Base-by-base conservation (phyloP, 2,329 filamentous ascomycete genomes). In the Periconia macrospinosa region DNA sequence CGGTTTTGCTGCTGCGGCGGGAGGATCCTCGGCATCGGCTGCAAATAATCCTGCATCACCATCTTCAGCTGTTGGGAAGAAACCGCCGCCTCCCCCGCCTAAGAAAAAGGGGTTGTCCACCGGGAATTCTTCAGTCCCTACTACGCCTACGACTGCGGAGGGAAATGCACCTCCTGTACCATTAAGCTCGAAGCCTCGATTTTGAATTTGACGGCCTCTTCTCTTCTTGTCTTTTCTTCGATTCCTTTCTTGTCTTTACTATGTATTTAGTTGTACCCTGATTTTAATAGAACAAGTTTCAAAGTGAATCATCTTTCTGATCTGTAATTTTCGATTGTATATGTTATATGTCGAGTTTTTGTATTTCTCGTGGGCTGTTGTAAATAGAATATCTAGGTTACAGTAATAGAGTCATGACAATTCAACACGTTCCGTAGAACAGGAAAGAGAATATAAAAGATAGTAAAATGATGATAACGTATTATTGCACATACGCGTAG, bases 1-100 rank as follows among this genome's bases (percentile, higher is more conserved):
- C 57, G 76, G 72, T n/a, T 76, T 68, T 18, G 60, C 62, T 30
- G 66, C n/a, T n/a, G n/a, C n/a, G n/a, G n/a, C n/a, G n/a, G n/a
- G 67, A 27, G 47, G 54, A 37, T 49, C 56, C 8, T 52, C 62
- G 13, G 60, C 60, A 35, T 52, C 66, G 45, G 41, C 65, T 14
- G 53, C 67, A 14, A 58, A 67, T 33, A 57, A 62, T 42, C 59
- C 58, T 40, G 55, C 69, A 53, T 68, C 62, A 52, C 73, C 65
- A 10, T 62, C 61, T 55, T 51, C 70, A 57, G 62, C 68, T 59
- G 50, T 74, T 40, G 66, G 75, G 70, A 83, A 84, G 75, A 80
- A 83, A 41, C 80, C 84, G 15, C 83, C 84, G 2, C 84, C 83
- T 1, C 83, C 82, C n/a, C 81, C 80, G 30, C 78, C 79, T 33